A percentile compares a stretch with the other conserved stretches of the same genome.
Evolutionary conservation across 257 asterid genomes (phyloP).

Genomic region (Solanum chmielewskii): DNA sequence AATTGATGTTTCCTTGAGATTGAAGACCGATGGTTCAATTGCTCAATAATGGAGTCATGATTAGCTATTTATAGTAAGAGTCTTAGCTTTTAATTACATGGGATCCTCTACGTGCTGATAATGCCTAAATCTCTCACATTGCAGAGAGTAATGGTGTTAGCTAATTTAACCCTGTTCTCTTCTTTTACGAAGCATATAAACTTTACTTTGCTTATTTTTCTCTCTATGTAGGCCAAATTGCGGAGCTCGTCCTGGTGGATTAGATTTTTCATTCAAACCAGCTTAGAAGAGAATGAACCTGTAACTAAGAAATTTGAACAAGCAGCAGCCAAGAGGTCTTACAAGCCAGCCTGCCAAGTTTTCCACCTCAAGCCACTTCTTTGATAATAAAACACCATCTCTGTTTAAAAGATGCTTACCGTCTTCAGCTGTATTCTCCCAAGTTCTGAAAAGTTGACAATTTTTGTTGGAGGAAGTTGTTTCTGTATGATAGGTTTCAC

Average conservation of each 20-base stretch:
- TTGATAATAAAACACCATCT: background rate
- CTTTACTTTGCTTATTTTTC: background rate
- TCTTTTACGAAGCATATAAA: background rate
- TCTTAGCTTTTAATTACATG: background rate
- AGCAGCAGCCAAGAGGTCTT: slow-evolving; percentile 50
- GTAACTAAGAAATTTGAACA: slow-evolving; percentile 70
- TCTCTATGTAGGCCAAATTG: slow-evolving; percentile 52
- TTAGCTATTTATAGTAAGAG: background rate
- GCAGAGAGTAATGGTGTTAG: background rate
- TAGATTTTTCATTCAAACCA: slow-evolving; percentile 55
- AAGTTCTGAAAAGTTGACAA: background rate
- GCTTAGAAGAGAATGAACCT: slow-evolving; percentile 70
- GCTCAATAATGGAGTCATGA: background rate
- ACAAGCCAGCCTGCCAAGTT: slow-evolving; percentile 67
- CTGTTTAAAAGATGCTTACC: slow-evolving; percentile 1
- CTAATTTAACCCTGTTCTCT: background rate
- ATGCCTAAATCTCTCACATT: background rate
- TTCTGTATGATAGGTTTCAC: background rate
- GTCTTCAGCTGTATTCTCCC: slow-evolving; percentile 2
- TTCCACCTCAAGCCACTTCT: slow-evolving; percentile 68
- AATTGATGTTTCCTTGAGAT: background rate
- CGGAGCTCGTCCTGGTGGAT: slow-evolving; percentile 88
- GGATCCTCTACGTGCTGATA: background rate
- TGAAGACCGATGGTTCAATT: background rate
- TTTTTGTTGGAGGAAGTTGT: background rate